These are phyloP conservation scores for Magnolia officinalis DNA, from an alignment of 164 flowering plant genomes.

Conservation along the genomic window DNA sequence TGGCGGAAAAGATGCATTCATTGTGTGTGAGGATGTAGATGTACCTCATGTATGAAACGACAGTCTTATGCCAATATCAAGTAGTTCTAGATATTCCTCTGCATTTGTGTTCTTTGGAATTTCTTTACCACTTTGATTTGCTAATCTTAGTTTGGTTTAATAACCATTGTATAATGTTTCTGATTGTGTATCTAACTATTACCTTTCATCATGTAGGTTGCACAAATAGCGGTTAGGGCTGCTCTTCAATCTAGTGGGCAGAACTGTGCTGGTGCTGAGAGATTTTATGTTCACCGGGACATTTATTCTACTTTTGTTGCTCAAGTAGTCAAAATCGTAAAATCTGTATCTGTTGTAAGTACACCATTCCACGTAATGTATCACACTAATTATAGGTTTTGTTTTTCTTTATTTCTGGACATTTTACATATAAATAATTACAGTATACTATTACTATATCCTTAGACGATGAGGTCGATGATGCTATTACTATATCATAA, in stretches of 20 bases:
- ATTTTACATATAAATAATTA: not conserved
- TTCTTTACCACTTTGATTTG: not conserved
- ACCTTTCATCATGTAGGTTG: conserved; percentile 49
- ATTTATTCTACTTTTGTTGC: conserved; percentile 74
- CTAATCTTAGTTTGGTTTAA: not conserved
- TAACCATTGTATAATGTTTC: not conserved
- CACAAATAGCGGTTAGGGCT: conserved; percentile 92
- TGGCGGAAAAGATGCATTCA: conserved; percentile 97
- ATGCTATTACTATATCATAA: not conserved
- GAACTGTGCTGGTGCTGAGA: conserved; percentile 98
- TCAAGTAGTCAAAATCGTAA: conserved; percentile 72
- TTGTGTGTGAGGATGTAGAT: conserved; percentile 96
- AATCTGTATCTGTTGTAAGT: conserved; percentile 86
- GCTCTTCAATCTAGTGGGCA: conserved; percentile 98
- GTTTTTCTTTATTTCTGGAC: not conserved
- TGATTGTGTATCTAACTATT: not conserved
- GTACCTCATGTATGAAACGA: conserved; percentile 66
- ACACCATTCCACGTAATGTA: not conserved
- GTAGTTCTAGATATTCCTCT: conserved; percentile 7
- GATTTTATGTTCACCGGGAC: conserved; percentile 89
- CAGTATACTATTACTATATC: not conserved
- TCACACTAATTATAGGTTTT: not conserved
- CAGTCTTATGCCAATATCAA: not conserved
- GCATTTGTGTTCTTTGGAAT: conserved; percentile 12
- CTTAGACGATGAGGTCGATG: not conserved